These are phyloP conservation scores for Martiniozyma asiatica DNA, from an alignment of 1,139 yeast species.

Conservation along the genomic window DNA sequence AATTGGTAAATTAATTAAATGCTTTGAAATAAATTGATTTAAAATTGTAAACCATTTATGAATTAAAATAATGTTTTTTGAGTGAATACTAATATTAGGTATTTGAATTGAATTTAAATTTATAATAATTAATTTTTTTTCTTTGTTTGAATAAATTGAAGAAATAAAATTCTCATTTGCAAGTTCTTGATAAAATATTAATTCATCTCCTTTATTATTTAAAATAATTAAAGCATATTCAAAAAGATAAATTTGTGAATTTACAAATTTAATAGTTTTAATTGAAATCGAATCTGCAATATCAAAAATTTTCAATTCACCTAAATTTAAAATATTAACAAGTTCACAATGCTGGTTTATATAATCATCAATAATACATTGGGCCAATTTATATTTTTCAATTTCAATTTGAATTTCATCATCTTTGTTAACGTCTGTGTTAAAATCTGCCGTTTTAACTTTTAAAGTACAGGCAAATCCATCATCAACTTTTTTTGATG, in stretches of 20 bases:
- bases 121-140: constrained; percentile 25
- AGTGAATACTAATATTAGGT: constrained; percentile 34
- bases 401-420: constrained; percentile 8
- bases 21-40: constrained; percentile 2
- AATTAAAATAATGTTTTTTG: constrained; percentile 26
- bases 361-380: constrained; percentile 24
- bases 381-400: constrained; percentile 17
- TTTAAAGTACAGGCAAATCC: constrained; percentile 15
- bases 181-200: constrained; percentile 27
- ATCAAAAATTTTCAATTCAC: constrained; percentile 34
- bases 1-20: constrained; percentile 25
- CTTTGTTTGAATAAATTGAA: constrained; percentile 20
- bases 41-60: constrained; percentile 31
- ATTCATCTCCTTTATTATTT: constrained; percentile 19
- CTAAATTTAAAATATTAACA: constrained; percentile 2
- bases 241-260: constrained; percentile 29
- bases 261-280: constrained; percentile 28
- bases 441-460: constrained; percentile 17
- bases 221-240: constrained; percentile 29
- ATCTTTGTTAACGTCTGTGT: constrained; percentile 8
- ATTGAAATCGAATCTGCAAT: constrained; percentile 27
- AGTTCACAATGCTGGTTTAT: no score
- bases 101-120: constrained; percentile 30
- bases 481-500: background rate
- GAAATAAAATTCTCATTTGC: constrained; percentile 26